Base-by-base conservation (phyloP, 148 eudicot genomes). In the Persicaria tinctoria region DNA sequence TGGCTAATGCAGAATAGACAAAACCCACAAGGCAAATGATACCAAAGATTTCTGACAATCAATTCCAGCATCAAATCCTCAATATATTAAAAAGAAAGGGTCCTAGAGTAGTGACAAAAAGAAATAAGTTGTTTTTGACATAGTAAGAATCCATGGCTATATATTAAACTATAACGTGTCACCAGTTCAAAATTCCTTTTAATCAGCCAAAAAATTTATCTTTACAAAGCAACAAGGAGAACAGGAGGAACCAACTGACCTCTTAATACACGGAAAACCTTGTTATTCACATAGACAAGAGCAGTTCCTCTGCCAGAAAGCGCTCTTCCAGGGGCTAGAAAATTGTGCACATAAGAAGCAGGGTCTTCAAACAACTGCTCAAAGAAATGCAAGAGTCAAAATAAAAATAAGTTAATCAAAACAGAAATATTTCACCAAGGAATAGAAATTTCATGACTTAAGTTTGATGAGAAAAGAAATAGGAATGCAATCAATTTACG, bases 301-400 rank as follows among this genome's bases (percentile, higher is more conserved):
- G 88, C 80, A 70, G 86, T 81, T 63, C 93, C 97, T 80, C 87
- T 89, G 66, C 96, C 91, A 83, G 82, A 87, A 46, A 94, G 83
- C 86, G 92, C 85, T 78, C 80, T 87, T 80, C 91, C 92, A 68
- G 90, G 91, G 63, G 83, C 86, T 68, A 86, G 82, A 59, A 91
- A 80, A 60, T 87, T 84, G 60, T 74, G 80, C 76, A 94, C 82
- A 79, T 78, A 82, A 23, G 83, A 75, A 77, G 82, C 79, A 51
- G 98, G 96, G 66, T 92, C 89, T 79, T 90, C 93, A 80, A 81
- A 81, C 79, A 94, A 79, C 98, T 94, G 86, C 53, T 44, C 12
- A 74, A 70, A 14, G 55, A 73, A 54, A 23, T 68, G 46, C 45
- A 64, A 32, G 16, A 18, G 51, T 32, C 53, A 14, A 1, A 51